Conservation (phyloP, 805 yeast species). For the Metschnikowia gelsemii region DNA sequence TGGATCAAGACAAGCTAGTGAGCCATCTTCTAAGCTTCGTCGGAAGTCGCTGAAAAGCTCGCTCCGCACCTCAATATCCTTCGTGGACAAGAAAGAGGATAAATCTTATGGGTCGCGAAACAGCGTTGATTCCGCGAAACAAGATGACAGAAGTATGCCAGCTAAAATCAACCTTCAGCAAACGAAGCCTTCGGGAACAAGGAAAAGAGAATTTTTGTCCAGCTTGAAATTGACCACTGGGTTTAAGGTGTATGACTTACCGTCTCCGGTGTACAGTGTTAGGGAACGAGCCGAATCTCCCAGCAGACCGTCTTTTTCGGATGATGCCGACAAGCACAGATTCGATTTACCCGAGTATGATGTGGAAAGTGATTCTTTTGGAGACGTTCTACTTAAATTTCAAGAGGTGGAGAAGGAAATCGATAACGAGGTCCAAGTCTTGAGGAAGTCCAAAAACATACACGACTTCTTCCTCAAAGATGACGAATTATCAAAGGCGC, state of each 20-base stretch:
- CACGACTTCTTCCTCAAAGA: slow-evolving; percentile 36
- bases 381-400: slow-evolving; percentile 18
- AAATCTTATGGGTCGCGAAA: background rate
- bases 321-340: slow-evolving; percentile 1
- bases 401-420: slow-evolving; percentile 21
- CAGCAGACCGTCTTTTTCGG: background rate
- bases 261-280: slow-evolving; percentile 16
- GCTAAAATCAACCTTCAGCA: background rate
- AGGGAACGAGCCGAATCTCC: slow-evolving; percentile 9
- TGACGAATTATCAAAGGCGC: slow-evolving; percentile 43
- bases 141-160: background rate
- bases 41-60: slow-evolving; percentile 8
- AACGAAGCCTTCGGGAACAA: background rate
- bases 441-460: slow-evolving; percentile 10
- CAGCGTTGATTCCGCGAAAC: background rate
- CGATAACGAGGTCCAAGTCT: slow-evolving; percentile 15
- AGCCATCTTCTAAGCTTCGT: slow-evolving; percentile 5
- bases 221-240: slow-evolving; percentile 14
- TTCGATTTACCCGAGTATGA: slow-evolving; percentile 19
- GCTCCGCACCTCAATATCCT: background rate
- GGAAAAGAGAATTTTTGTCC: slow-evolving; percentile 8
- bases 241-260: slow-evolving; percentile 11
- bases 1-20: slow-evolving; percentile 9
- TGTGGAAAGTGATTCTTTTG: slow-evolving; percentile 18
- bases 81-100: background rate